Percentiles rank a stretch among this genome's conserved stretches.
These are phyloP conservation scores for Anthracocystis setariae DNA, from an alignment of 1,284 basidiomycete genomes.

Conservation along the genomic window DNA sequence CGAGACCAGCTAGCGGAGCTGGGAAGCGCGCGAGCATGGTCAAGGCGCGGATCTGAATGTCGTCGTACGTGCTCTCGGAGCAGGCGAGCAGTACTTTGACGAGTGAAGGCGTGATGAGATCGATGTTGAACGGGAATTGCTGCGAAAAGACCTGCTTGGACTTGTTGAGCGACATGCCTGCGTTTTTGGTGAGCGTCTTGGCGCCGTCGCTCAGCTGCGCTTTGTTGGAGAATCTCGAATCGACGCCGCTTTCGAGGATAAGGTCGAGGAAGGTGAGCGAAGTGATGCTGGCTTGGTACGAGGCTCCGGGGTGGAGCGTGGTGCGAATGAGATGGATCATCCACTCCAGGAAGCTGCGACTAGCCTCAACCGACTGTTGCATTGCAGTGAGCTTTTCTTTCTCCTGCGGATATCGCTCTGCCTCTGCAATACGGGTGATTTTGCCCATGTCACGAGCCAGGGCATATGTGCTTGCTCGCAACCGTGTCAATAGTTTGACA, in stretches of 20 bases:
- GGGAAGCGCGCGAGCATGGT: slow-evolving; percentile 55
- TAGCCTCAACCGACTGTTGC: slow-evolving; percentile 22
- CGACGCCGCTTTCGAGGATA: slow-evolving; percentile 52
- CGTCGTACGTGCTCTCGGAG: slow-evolving; percentile 58
- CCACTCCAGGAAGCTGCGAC: slow-evolving; percentile 39
- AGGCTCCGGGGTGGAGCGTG: slow-evolving; percentile 60
- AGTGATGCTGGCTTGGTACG: slow-evolving; percentile 56
- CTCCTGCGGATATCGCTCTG: slow-evolving; percentile 36
- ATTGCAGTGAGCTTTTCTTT: slow-evolving; percentile 29
- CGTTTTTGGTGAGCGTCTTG: slow-evolving; percentile 38
- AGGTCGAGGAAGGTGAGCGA: slow-evolving; percentile 55
- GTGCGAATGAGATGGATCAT: slow-evolving; percentile 33
- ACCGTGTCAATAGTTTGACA: slow-evolving; percentile 57
- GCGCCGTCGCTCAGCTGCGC: slow-evolving; percentile 10
- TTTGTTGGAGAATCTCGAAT: slow-evolving; percentile 29
- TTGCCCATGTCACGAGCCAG: slow-evolving; percentile 35
- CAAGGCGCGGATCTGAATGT: slow-evolving; percentile 50
- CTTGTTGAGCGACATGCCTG: slow-evolving; percentile 53
- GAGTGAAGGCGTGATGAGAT: slow-evolving; percentile 38
- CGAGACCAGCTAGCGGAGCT: slow-evolving; percentile 44
- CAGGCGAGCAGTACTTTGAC: slow-evolving; percentile 51
- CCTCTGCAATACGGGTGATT: slow-evolving; percentile 38
- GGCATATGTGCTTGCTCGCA: slow-evolving; percentile 55
- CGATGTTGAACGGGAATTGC: slow-evolving; percentile 40
- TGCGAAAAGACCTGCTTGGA: slow-evolving; percentile 50